These are phyloP conservation scores for Cryptosporidium xiaoi DNA, from an alignment of 169 alveolate genomes.

Conservation along the genomic window DNA sequence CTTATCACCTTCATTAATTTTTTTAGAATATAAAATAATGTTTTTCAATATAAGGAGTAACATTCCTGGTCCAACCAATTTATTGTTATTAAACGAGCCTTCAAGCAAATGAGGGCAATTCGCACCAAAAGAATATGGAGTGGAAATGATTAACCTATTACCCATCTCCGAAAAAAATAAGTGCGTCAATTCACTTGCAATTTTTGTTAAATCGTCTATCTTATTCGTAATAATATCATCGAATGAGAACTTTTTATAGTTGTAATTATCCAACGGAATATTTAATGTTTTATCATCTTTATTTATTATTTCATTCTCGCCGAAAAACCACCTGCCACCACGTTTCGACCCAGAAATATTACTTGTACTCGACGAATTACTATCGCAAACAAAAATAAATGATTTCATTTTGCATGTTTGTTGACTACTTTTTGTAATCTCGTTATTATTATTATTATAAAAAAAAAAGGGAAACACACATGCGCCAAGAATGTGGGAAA, in stretches of 20 bases:
- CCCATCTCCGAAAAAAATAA: conserved; percentile 7
- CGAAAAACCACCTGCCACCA: conserved; percentile 58
- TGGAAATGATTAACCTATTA: conserved; percentile 26
- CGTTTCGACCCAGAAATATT: background rate
- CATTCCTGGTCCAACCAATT: conserved; percentile 48
- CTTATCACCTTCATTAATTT: background rate
- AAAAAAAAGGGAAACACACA: background rate
- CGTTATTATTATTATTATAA: too few relatives aligned
- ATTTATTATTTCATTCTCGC: conserved; percentile 46
- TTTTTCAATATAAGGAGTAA: conserved; percentile 22
- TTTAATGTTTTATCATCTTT: background rate
- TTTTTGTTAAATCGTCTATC: background rate
- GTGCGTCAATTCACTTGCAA: conserved; percentile 4
- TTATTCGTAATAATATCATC: conserved; percentile 41
- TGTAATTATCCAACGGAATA: conserved; percentile 59
- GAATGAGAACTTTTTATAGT: conserved; percentile 41
- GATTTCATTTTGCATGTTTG: conserved; percentile 56
- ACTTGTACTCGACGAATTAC: conserved; percentile 2
- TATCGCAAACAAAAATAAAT: conserved; percentile 40
- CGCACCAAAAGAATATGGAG: conserved; percentile 62
- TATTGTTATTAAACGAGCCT: conserved; percentile 43
- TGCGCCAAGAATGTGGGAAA: conserved; percentile 52
- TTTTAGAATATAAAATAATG: conserved; percentile 3
- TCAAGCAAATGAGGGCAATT: conserved; percentile 64
- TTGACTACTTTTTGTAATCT: background rate